These are phyloP conservation scores for Eucalyptus rudis DNA, from an alignment of 345 rosid genomes.

Conservation along the genomic window DNA sequence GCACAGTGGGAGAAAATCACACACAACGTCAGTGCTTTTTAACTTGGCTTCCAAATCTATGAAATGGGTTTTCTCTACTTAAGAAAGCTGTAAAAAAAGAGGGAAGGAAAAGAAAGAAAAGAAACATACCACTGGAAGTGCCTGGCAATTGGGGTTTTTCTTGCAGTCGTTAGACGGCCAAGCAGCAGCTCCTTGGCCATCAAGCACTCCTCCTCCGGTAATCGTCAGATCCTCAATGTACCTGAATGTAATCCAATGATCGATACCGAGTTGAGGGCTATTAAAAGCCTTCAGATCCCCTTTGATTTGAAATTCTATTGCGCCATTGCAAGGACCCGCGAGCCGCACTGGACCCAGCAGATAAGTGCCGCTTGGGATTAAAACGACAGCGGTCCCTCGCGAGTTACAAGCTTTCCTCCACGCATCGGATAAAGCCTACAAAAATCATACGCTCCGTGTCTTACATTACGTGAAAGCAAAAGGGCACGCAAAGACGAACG, in stretches of 20 bases:
- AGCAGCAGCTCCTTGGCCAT: slow-evolving; percentile 14
- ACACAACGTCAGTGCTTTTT: neutral
- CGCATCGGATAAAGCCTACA: neutral
- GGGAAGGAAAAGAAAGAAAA: neutral
- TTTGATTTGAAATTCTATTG: neutral
- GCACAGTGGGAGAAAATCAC: neutral
- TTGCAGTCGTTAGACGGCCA: slow-evolving; percentile 1
- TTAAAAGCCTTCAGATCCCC: slow-evolving; percentile 2
- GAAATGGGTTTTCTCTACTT: neutral
- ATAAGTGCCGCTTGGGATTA: slow-evolving; percentile 6
- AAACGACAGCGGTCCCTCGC: neutral
- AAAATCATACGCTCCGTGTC: neutral
- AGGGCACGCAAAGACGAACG: neutral
- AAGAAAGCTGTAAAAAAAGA: neutral
- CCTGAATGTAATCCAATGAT: slow-evolving; percentile 6
- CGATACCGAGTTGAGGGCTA: neutral
- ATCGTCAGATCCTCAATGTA: neutral
- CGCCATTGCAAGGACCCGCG: slow-evolving; percentile 9
- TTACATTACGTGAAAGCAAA: neutral
- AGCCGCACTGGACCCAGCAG: neutral
- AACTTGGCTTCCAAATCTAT: neutral
- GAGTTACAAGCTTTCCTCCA: slow-evolving; percentile 9
- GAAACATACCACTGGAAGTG: slow-evolving; percentile 3
- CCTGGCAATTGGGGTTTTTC: neutral
- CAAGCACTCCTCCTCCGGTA: slow-evolving; percentile 11